A percentile compares a stretch with the other conserved stretches of the same genome.
Evolutionary conservation across 1,284 basidiomycete genomes (phyloP).

Genomic region (Marasmius sp.): DNA sequence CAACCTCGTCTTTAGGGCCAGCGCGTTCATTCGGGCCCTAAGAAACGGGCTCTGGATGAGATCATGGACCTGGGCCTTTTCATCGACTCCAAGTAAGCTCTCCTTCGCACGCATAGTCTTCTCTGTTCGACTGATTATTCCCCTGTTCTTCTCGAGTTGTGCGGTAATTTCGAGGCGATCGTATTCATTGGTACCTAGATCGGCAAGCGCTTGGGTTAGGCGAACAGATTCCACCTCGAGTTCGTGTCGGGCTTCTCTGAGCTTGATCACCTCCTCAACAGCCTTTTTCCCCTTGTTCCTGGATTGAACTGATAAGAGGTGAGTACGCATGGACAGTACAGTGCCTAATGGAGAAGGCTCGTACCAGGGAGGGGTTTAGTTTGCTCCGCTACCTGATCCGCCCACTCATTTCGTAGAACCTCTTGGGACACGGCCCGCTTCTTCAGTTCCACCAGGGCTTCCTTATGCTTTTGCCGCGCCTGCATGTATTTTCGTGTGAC

Average conservation of each 20-base stretch:
- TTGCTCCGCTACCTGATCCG: constrained; percentile 15
- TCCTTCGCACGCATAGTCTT: no score
- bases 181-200: not conserved
- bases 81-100: not conserved
- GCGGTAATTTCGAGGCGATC: no score
- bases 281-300: not conserved
- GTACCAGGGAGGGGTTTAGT: constrained; percentile 15
- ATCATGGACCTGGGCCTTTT: not conserved
- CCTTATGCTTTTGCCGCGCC: no score
- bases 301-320: not conserved
- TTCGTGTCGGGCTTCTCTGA: not conserved
- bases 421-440: no score
- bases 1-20: constrained; percentile 2
- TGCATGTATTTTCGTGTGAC: constrained; percentile 8
- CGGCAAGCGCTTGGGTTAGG: not conserved
- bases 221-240: not conserved
- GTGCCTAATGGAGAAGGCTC: no score
- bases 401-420: constrained; percentile 17
- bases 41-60: not conserved
- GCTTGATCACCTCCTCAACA: not conserved
- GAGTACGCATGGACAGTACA: no score
- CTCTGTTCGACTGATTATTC: no score
- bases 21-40: constrained; percentile 1
- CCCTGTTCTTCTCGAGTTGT: no score
- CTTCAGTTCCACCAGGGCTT: no score